Conservation (phyloP, 176 grass and related monocot species). For the Bothriochloa decipiens region DNA sequence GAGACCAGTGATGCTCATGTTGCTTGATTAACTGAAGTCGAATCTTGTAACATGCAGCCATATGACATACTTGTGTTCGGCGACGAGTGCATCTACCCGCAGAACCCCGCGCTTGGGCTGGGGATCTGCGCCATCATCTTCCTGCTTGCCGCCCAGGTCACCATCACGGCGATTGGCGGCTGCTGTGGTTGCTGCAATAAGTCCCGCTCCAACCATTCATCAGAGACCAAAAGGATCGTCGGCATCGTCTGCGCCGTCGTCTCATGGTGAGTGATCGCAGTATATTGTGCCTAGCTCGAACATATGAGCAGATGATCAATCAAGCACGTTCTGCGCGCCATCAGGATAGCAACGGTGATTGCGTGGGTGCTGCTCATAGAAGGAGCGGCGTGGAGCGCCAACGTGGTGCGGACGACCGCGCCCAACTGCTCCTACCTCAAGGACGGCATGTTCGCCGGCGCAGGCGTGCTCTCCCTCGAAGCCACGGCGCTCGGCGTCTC, state of each 20-base stretch:
- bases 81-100: conserved; percentile 27
- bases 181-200: conserved; percentile 51
- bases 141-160: conserved; percentile 35
- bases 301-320: background rate
- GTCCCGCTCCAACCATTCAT: conserved; percentile 32
- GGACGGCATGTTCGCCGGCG: conserved; percentile 43
- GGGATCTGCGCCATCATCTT: conserved; percentile 37
- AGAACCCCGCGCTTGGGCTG: conserved; percentile 10
- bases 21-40: background rate
- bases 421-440: conserved; percentile 19
- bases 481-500: conserved; percentile 44
- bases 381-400: conserved; percentile 37
- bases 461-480: conserved; percentile 33
- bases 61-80: background rate
- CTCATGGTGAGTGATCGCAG: conserved; percentile 36
- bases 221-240: conserved; percentile 17
- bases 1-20: no score
- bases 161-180: conserved; percentile 18
- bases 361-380: conserved; percentile 20
- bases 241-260: conserved; percentile 13
- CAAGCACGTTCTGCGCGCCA: background rate
- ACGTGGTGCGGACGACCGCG: background rate
- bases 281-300: no score
- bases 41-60: conserved; percentile 1
- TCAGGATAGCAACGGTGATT: conserved; percentile 34